phyloP scores from a whole-genome alignment of 208 protist genomes.

The Borovskyia barvae region DNA sequence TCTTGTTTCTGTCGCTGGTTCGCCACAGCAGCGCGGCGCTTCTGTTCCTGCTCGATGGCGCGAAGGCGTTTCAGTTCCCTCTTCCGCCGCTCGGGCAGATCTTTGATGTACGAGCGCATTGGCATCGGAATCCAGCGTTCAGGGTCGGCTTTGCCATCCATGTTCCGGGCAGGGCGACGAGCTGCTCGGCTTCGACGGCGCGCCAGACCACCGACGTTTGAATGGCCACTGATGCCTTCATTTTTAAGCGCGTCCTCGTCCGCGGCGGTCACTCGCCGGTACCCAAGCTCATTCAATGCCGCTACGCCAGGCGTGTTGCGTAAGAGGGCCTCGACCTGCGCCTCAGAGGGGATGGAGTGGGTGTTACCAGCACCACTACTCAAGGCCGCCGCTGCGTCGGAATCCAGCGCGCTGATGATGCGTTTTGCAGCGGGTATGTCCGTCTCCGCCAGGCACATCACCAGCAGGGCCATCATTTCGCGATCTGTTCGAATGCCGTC shows the following conservation, averaged over 20 bases:
- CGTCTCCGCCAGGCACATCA: constrained; percentile 54
- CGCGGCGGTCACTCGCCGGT: constrained; percentile 38
- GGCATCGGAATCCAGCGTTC: constrained; percentile 87
- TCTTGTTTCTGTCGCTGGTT: constrained; percentile 19
- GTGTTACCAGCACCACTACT: neutral
- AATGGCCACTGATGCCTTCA: neutral
- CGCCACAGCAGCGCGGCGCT: constrained; percentile 42
- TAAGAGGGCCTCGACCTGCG: constrained; percentile 34
- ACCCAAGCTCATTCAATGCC: constrained; percentile 60
- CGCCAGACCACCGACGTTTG: neutral
- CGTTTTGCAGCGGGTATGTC: constrained; percentile 41
- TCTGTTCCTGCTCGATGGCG: constrained; percentile 82
- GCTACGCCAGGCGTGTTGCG: constrained; percentile 39
- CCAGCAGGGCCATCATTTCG: constrained; percentile 51
- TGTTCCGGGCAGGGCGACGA: constrained; percentile 67
- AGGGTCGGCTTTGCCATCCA: constrained; percentile 69
- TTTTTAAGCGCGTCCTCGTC: constrained; percentile 17
- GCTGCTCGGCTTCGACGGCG: constrained; percentile 34
- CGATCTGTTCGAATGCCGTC: constrained; percentile 30
- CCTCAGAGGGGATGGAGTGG: constrained; percentile 16
- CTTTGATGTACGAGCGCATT: constrained; percentile 80
- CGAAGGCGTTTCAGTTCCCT: constrained; percentile 79
- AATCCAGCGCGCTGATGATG: constrained; percentile 10
- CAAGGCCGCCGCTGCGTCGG: constrained; percentile 7
- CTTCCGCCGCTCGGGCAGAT: constrained; percentile 77